Evolutionary conservation across 2,329 filamentous ascomycete genomes (phyloP), one percentile per base, ranked within the genome.

Genomic region (Gnomoniopsis sp.): DNA sequence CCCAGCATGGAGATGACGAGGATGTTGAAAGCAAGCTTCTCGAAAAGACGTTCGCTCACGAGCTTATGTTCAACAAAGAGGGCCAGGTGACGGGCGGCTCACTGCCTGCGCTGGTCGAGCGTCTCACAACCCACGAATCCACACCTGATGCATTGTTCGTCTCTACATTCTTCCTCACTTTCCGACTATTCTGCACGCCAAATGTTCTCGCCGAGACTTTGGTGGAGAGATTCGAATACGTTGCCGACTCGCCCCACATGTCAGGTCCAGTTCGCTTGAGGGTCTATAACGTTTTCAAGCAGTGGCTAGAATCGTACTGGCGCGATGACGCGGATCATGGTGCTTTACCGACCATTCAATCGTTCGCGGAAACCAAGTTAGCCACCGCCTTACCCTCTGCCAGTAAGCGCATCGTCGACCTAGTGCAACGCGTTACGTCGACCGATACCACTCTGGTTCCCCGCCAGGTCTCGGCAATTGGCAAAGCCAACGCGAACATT

Each of bases 241-340:
- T 96, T 41, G 89, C 86, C 14, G 89, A 95, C 60, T 89, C 88
- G 50, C 84, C 87, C 22, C 83, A 87, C 59, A 84, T 93, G 63
- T 87, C 92, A 22, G 84, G 81, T 2, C 91, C 93, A 0, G 93
- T 98, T 22, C 87, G 93, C 53, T 78, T 99, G 50, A 86, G 95
- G 53, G 91, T 98, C 1, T 98, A 96, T 78, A 98, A 99, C 70
- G 88, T 92, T 58, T 91, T 99, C 80, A 99, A 99, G 74, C 90
- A 90, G 46, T 99, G 95, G 95, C 79, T 99, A 21, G 95, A 98
- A 75, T 95, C 90, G 7, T 92, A 99, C 73, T 99, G 95, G 93
- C 86, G 89, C 50, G 86, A 91, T 63, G 86, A 91, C 60, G 86
- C 87, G 12, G 95, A 99, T 70, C 84, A 85, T 55, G 82, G 85